Evolutionary conservation across 2,329 filamentous ascomycete species (phyloP), one percentile per base, ranked within the genome.

Genomic region (Hypocrella siamensis): DNA sequence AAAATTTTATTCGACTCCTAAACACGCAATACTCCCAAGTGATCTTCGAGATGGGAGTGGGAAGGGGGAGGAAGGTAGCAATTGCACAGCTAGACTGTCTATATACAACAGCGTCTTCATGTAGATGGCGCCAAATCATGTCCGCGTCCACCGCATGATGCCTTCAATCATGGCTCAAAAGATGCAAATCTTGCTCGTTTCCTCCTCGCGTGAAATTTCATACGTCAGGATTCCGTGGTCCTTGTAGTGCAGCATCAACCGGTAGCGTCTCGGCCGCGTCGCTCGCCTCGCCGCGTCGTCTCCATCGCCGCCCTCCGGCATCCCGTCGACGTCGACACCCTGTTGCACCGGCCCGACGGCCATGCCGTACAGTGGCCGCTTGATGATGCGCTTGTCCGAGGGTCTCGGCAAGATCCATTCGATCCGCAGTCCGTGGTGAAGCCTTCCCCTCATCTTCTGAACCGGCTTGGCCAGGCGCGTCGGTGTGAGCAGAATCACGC

Each of bases 151-250:
- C 18, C 21, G 19, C 24, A 10, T 14, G 7, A 17, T 27, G 12
- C 26, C 26, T 15, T 7, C 17, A 3, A 25, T 17, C 49, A 39
- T 22, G 6, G 10, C 14, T 28, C 26, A 57, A 29, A 56, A 53
- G 19, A 58, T 45, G 36, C 49, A 55, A 19, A 58, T 26, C 38
- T 49, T 51, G 15, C 47, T 48, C n/a, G 47, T 51, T 35, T 48
- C 41, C 35, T 50, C 49, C 28, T 58, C 52, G 17, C 65, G 56
- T 28, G 53, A 60, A 33, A 84, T 51, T 49, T 82, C 75, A 54
- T 84, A 86, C 36, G 67, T 75, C 40, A 83, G 46, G 18, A 86
- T 65, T 2, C 69, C 67, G 43, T 81, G 73, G 50, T 84, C 73
- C 35, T 66, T 65, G 47, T 78, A 86, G 48, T 81, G 74, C 51